A percentile compares a stretch with the other conserved stretches of the same genome.
Conservation (phyloP, 148 eudicot species). For the Hydrangea macrophylla region DNA sequence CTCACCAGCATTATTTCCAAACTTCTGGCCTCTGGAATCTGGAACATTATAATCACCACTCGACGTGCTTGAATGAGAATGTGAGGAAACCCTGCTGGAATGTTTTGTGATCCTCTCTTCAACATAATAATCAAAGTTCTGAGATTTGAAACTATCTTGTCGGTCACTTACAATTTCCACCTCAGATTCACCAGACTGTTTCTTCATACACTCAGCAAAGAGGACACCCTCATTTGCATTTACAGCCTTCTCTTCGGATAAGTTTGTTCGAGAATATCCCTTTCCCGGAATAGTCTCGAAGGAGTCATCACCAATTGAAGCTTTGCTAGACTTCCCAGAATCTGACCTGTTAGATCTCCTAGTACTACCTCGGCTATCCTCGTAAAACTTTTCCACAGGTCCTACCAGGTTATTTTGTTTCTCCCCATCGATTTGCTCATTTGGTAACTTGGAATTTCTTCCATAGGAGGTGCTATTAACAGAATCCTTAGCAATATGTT, state of each 20-base stretch:
- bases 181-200: slow-evolving; percentile 25
- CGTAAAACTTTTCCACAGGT: slow-evolving; percentile 18
- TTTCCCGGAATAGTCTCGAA: slow-evolving; percentile 18
- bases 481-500: slow-evolving; percentile 23
- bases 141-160: slow-evolving; percentile 18
- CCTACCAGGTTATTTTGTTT: slow-evolving; percentile 19
- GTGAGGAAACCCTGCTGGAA: slow-evolving; percentile 22
- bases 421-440: slow-evolving; percentile 22
- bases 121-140: slow-evolving; percentile 20
- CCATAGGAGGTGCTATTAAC: slow-evolving; percentile 25
- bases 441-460: slow-evolving; percentile 25
- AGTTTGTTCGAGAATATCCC: slow-evolving; percentile 22
- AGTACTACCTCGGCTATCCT: slow-evolving; percentile 16
- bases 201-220: slow-evolving; percentile 17
- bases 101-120: slow-evolving; percentile 27
- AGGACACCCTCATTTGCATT: not conserved
- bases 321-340: slow-evolving; percentile 28
- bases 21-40: slow-evolving; percentile 23
- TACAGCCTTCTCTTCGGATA: slow-evolving; percentile 17
- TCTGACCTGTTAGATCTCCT: slow-evolving; percentile 17
- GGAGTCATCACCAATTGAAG: slow-evolving; percentile 24
- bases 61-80: slow-evolving; percentile 30
- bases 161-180: slow-evolving; percentile 10
- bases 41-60: slow-evolving; percentile 25
- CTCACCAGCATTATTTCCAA: slow-evolving; percentile 23